These are phyloP conservation scores for Gonium pectorale DNA, from an alignment of 139 green algal species.

Conservation along the genomic window DNA sequence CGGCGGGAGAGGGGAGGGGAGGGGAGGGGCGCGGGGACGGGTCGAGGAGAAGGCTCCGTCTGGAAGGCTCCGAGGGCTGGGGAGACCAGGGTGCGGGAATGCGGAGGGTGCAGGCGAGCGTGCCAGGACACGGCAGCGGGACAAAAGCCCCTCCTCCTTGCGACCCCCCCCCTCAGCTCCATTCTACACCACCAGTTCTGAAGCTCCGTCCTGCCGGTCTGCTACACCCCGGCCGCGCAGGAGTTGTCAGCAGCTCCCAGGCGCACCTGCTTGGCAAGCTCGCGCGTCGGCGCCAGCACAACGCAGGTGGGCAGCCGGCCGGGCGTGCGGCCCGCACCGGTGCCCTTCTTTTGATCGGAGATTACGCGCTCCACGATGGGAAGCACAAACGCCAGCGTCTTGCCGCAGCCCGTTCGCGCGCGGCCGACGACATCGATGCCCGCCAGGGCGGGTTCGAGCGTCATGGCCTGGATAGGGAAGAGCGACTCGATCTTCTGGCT, in stretches of 20 bases:
- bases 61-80: too few relatives aligned
- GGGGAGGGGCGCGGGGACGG: background rate
- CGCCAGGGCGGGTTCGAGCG: constrained; percentile 77
- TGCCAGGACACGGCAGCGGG: too few relatives aligned
- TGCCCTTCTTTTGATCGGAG: constrained; percentile 23
- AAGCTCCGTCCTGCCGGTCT: too few relatives aligned
- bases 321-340: constrained; percentile 9
- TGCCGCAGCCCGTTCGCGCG: constrained; percentile 95
- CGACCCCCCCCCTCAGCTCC: too few relatives aligned
- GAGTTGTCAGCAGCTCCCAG: too few relatives aligned
- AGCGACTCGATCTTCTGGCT: constrained; percentile 86
- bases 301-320: constrained; percentile 83
- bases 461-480: constrained; percentile 96
- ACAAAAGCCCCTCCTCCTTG: too few relatives aligned
- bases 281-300: constrained; percentile 94
- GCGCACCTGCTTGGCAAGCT: constrained; percentile 97
- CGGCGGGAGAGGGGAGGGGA: background rate
- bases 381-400: constrained; percentile 98
- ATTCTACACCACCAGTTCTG: too few relatives aligned
- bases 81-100: too few relatives aligned
- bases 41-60: too few relatives aligned
- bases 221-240: too few relatives aligned
- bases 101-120: too few relatives aligned
- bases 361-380: constrained; percentile 93
- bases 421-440: constrained; percentile 91